These are phyloP conservation scores for Xylaria sp. DNA, from an alignment of 495 filamentous ascomycete genomes.

Conservation along the genomic window DNA sequence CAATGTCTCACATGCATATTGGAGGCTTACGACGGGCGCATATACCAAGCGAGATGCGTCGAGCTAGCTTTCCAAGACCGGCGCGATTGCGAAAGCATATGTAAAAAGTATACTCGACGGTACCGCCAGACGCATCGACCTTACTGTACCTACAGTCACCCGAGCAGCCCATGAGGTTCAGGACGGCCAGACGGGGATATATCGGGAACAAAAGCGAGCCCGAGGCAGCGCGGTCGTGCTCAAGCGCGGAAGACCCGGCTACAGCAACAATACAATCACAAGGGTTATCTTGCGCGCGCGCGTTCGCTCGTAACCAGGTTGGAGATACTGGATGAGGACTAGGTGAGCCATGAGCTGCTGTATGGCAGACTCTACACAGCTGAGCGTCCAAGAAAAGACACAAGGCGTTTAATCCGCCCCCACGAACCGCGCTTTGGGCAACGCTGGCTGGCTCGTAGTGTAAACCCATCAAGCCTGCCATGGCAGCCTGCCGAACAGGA, in stretches of 20 bases:
- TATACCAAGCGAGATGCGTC: slow-evolving; percentile 23
- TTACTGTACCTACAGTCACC: slow-evolving; percentile 14
- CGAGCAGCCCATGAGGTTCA: background rate
- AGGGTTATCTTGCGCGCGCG: background rate
- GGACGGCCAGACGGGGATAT: slow-evolving; percentile 8
- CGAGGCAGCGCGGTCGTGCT: background rate
- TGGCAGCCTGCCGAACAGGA: slow-evolving; percentile 20
- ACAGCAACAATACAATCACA: background rate
- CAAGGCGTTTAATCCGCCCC: slow-evolving; percentile 26
- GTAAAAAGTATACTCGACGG: background rate
- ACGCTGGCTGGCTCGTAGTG: slow-evolving; percentile 16
- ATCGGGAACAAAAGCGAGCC: slow-evolving; percentile 1
- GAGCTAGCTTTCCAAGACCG: slow-evolving; percentile 16
- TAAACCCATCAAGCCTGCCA: slow-evolving; percentile 15
- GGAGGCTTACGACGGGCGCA: slow-evolving; percentile 26
- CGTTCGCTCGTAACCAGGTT: slow-evolving; percentile 17
- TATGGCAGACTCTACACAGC: slow-evolving; percentile 16
- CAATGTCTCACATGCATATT: slow-evolving; percentile 26
- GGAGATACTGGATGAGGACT: background rate
- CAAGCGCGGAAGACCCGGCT: slow-evolving; percentile 10
- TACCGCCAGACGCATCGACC: background rate
- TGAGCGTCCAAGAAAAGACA: slow-evolving; percentile 27
- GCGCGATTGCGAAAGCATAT: slow-evolving; percentile 12
- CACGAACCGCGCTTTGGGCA: slow-evolving; percentile 21
- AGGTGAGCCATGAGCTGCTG: too few relatives aligned